Evolutionary conservation across 331 rosid genomes (phyloP), one percentile per base, ranked within the genome.

Genomic region (Acacia concinna): DNA sequence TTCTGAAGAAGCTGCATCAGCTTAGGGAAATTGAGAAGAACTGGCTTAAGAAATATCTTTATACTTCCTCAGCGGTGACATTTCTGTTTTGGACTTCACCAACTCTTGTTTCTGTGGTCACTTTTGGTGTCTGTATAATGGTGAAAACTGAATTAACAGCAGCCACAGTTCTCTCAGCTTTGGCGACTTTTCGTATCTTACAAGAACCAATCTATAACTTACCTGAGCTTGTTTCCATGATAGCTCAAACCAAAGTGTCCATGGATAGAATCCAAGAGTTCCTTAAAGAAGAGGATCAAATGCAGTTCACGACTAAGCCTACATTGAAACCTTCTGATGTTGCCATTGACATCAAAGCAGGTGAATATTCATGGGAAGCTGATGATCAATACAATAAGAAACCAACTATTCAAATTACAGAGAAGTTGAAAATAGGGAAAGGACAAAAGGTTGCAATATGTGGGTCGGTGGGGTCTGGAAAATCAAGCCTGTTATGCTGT

Each of bases 181-280:
- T 95, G 32, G 97, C 99, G 23, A 92, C 99, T 37, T 95, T 95
- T 75, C 86, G 94, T 13, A 87, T 95, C 68, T 82, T 95, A 37
- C 97, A 92, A 82, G 99, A 93, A 80, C 99, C 99, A 6, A 95
- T 95, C 74, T 87, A 93, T 86, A 91, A 95, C 79, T 90, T 95
- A n/a, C 99, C 99, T 4, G 97, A 95, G 86, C 97, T 95, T 71
- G 89, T 95, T 77, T 91, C 99, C 89, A 93, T 90, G 97, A 86
- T 91, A 71, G 85, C 92, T 75, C 99, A 93, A 82, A 90, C 99
- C 41, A 95, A 91, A 81, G 97, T 95, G 2, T 95, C 98, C 5
- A 20, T 95, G 31, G 88, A 90, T 86, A 89, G 99, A 13, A 81
- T 91, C 67, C 84, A 87, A 41, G 96, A 86, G 10, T 92, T 93